Evolutionary conservation across 805 yeast species (phyloP), one percentile per base, ranked within the genome.

Genomic region (Spathaspora boniae): DNA sequence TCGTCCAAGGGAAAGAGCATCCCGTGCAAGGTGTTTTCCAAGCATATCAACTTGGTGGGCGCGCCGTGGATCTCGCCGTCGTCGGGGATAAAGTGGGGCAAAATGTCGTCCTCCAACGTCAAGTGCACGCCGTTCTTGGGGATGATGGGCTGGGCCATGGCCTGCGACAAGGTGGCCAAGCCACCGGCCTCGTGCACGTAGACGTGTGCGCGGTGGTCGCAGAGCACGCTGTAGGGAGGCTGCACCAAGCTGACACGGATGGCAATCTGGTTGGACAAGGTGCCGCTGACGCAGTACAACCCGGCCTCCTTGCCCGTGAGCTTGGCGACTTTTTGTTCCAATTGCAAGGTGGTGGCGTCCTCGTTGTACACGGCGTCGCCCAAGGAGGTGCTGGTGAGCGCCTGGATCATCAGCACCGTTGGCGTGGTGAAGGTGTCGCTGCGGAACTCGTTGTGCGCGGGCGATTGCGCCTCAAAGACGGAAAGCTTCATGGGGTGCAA

Each of bases 371-470:
- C 96, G 7, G 91, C 74, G 53, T 89, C 97, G 29, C 97, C 97
- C 31, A 76, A 69, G 2, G 89, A 62, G 19, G 85, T 74, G 5
- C 54, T 46, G 21, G 40, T 34, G 30, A 87, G 78, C 38, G 73
- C 69, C n/a, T 48, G 41, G 14, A 83, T 54, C 91, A 88, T 86
- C 26, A 75, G 67, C 22, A 66, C 64, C 0, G 95, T 78, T 16
- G 97, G 97, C 9, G 85, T 83, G 3, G 96, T 88, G 72, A 87
- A 86, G 1, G 97, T 89, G 58, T 89, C 98, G 50, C 91, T 61
- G 29, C 70, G 53, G 46, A 65, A 66, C 39, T 66, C 72, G 41
- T 63, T 64, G 36, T 53, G 60, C 12, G 72, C 60, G 24, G 62
- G 52, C 19, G 44, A 37, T 26, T 38, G 43, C 5, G 31, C 24